Evolutionary conservation across 768 basidiomycete genomes (phyloP).

Genomic region (Pleurotus cornucopiae): DNA sequence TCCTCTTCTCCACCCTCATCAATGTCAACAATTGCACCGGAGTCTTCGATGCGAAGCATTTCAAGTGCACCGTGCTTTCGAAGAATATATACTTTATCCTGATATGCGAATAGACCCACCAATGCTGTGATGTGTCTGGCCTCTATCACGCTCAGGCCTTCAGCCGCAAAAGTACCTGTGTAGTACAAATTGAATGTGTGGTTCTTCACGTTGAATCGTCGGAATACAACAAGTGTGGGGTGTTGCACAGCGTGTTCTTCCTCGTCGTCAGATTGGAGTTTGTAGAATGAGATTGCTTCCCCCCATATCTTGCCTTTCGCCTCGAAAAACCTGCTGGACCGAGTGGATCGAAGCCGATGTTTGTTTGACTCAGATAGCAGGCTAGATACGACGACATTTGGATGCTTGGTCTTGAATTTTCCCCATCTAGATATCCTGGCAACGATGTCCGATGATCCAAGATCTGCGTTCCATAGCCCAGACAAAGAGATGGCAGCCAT

Average conservation of each 20-base stretch:
- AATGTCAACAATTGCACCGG: background rate
- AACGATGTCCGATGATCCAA: background rate
- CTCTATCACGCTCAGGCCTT: background rate
- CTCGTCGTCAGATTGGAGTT: background rate
- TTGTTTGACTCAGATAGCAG: conserved; percentile 9
- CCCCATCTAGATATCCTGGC: conserved; percentile 10
- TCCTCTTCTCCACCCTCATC: background rate
- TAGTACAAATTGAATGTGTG: conserved; percentile 3
- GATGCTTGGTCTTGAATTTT: conserved; percentile 2
- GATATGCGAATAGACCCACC: conserved; percentile 11
- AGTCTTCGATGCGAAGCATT: conserved; percentile 8
- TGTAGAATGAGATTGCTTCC: conserved; percentile 16
- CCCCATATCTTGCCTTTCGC: conserved; percentile 11
- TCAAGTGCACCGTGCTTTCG: conserved; percentile 14
- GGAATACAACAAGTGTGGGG: background rate
- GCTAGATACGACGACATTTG: background rate
- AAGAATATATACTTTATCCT: conserved; percentile 11
- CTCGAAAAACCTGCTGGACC: conserved; percentile 10
- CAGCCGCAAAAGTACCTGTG: conserved; percentile 4
- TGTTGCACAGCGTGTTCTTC: background rate
- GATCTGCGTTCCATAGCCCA: background rate
- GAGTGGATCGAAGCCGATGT: background rate
- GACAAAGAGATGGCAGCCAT: conserved; percentile 10
- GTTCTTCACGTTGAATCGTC: conserved; percentile 5
- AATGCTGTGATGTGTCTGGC: background rate